These are phyloP conservation scores for Cryphonectria naterciae DNA, from an alignment of 2,329 filamentous ascomycete species.

Conservation along the genomic window DNA sequence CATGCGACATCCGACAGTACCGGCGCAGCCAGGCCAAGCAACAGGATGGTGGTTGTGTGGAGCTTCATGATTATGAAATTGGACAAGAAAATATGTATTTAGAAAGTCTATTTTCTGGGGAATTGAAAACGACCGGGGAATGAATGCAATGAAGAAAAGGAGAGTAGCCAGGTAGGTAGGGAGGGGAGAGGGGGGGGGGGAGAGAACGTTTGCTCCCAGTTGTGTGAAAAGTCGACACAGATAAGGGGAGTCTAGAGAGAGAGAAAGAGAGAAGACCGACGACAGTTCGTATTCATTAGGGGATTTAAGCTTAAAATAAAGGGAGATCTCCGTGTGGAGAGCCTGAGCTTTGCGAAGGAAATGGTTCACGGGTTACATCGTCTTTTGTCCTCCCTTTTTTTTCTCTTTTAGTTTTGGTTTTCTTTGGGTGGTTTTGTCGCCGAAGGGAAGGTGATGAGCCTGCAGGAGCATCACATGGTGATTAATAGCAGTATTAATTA, in stretches of 20 bases:
- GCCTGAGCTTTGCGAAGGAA: not conserved
- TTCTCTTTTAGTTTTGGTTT: too few relatives aligned
- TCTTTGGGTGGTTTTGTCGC: not conserved
- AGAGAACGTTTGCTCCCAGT: not conserved
- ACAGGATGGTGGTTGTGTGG: not conserved
- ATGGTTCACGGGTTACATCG: not conserved
- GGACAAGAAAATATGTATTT: not conserved
- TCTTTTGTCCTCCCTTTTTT: not conserved
- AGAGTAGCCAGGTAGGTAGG: not conserved
- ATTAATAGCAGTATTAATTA: not conserved
- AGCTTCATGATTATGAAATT: conserved; percentile 8
- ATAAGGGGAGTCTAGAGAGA: not conserved
- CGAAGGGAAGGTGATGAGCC: not conserved
- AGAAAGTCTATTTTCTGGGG: not conserved
- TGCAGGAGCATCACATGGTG: not conserved
- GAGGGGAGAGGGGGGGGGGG: not conserved
- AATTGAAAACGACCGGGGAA: not conserved
- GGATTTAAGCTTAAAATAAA: not conserved
- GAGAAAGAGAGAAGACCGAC: not conserved
- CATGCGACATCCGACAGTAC: conserved; percentile 17
- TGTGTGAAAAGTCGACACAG: not conserved
- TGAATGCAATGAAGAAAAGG: not conserved
- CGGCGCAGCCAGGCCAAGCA: conserved; percentile 26
- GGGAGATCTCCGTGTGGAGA: not conserved
- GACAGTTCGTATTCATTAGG: not conserved